phyloP scores from a whole-genome alignment of 177 flowering plant species.

The Vitis hybrid region DNA sequence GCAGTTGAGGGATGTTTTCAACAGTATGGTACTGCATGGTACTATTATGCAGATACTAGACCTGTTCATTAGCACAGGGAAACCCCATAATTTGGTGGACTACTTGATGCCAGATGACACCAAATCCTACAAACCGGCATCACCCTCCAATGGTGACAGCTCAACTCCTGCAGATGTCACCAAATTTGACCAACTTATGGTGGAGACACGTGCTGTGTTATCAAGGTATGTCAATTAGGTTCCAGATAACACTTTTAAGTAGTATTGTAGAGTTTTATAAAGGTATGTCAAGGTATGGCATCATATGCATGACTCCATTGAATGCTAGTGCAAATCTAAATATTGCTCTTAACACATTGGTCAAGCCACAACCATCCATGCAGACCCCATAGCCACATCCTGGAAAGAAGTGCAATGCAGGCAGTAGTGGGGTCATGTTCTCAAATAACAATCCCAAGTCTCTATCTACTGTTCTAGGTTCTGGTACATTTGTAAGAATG shows the following conservation, averaged over 20 bases:
- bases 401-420: no score
- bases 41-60: constrained; percentile 68
- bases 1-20: constrained; percentile 70
- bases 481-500: no score
- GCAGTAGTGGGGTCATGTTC: no score
- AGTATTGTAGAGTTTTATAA: not conserved
- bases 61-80: constrained; percentile 53
- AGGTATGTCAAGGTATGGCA: not conserved
- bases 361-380: no score
- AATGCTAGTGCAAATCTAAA: not conserved
- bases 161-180: constrained; percentile 27
- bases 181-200: constrained; percentile 73
- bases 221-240: constrained; percentile 48
- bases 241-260: not conserved
- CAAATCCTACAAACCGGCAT: constrained; percentile 22
- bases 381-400: no score
- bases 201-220: constrained; percentile 67
- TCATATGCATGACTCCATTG: not conserved
- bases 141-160: constrained; percentile 24
- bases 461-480: no score
- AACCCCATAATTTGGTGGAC: constrained; percentile 68
- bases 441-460: no score
- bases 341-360: no score
- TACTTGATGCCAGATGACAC: constrained; percentile 70
- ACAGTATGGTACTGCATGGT: constrained; percentile 48